Evolutionary conservation across 78 protist species (phyloP).

Genomic region (Protostelium mycophagum): DNA sequence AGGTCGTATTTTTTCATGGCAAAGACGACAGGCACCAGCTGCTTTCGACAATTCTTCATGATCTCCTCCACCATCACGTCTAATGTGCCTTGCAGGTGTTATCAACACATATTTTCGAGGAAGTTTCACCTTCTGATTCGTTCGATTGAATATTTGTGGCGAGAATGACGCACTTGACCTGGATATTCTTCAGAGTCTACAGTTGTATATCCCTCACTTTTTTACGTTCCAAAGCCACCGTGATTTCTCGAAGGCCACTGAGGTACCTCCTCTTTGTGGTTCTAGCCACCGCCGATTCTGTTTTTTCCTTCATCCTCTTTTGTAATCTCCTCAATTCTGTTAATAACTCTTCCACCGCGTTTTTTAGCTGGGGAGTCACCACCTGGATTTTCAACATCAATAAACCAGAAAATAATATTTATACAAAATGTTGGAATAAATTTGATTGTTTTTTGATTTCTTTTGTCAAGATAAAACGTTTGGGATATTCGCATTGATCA

Average conservation of each 20-base stretch:
- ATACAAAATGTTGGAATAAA: neutral
- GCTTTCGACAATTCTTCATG: neutral
- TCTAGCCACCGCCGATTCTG: neutral
- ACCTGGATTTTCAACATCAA: no score
- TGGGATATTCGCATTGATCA: neutral
- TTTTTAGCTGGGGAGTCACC: neutral
- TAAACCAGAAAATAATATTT: no score
- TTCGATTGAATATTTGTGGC: neutral
- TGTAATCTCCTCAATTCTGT: neutral
- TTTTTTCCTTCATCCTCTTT: neutral
- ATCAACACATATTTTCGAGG: neutral
- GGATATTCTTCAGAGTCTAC: no score
- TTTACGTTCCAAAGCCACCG: neutral
- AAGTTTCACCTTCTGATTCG: neutral
- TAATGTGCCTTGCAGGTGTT: neutral
- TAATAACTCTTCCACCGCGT: neutral
- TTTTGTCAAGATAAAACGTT: no score
- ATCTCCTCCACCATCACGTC: neutral
- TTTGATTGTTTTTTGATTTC: neutral
- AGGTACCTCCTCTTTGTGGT: neutral
- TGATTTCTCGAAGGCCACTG: neutral
- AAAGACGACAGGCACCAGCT: neutral
- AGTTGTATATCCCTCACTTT: no score
- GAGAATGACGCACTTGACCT: neutral
- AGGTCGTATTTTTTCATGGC: neutral